Conservation (phyloP, 192 early-diverging fungal genomes). For the Dimargaris cristalligena region DNA sequence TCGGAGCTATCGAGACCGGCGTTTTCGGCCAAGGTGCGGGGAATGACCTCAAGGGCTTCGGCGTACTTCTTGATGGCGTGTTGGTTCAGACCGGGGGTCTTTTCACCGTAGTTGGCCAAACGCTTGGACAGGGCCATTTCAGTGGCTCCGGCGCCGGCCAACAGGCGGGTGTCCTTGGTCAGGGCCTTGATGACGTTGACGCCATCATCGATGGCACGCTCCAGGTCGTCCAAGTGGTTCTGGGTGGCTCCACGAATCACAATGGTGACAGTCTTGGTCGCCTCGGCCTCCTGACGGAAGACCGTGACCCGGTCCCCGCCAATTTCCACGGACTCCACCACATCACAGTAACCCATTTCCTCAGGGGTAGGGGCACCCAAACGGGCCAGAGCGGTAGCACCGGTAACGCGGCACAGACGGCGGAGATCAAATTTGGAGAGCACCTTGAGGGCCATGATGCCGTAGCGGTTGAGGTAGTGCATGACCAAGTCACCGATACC, state of each 20-base stretch:
- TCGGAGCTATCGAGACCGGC: constrained; percentile 89
- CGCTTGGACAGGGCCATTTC: constrained; percentile 85
- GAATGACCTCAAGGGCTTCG: constrained; percentile 85
- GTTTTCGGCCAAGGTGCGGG: constrained; percentile 86
- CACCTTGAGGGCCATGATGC: constrained; percentile 77
- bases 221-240: constrained; percentile 91
- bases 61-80: constrained; percentile 93
- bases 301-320: constrained; percentile 94
- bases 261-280: constrained; percentile 78
- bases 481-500: constrained; percentile 84
- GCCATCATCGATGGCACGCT: constrained; percentile 94
- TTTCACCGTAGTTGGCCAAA: constrained; percentile 62
- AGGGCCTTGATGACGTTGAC: constrained; percentile 92
- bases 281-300: constrained; percentile 60
- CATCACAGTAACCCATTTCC: constrained; percentile 95
- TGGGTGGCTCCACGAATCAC: constrained; percentile 90
- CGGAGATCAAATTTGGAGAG: constrained; percentile 94
- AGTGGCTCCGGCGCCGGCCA: constrained; percentile 84
- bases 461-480: constrained; percentile 86
- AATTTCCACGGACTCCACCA: constrained; percentile 92
- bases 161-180: constrained; percentile 62
- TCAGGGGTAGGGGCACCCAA: constrained; percentile 84
- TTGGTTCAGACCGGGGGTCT: constrained; percentile 87
- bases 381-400: constrained; percentile 82
- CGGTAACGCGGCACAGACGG: constrained; percentile 79